phyloP scores from a whole-genome alignment of 192 early-diverging fungal species.

The Ramicandelaber brevisporus region DNA sequence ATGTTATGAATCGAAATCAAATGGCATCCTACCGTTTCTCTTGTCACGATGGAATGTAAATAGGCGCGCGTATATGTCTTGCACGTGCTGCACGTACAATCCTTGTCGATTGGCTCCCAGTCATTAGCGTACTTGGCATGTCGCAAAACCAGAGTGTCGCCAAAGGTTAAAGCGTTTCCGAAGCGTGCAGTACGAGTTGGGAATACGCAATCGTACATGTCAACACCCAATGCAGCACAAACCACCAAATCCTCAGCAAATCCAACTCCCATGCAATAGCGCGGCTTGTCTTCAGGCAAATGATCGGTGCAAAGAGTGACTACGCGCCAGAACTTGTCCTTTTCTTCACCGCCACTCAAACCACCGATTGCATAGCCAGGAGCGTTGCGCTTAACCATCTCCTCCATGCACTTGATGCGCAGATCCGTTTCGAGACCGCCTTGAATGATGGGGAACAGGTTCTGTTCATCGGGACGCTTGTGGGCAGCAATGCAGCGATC shows the following conservation, averaged over 20 bases:
- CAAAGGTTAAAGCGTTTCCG: constrained; percentile 54
- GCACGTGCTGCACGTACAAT: constrained; percentile 54
- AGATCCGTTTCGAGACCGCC: constrained; percentile 48
- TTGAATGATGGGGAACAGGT: constrained; percentile 74
- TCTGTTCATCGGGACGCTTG: constrained; percentile 37
- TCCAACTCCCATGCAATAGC: constrained; percentile 83
- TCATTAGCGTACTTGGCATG: constrained; percentile 32
- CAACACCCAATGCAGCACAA: constrained; percentile 62
- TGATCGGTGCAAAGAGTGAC: constrained; percentile 55
- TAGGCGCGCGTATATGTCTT: constrained; percentile 46
- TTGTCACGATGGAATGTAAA: constrained; percentile 33
- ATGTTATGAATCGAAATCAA: constrained; percentile 63
- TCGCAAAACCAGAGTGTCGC: constrained; percentile 36
- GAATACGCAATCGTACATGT: constrained; percentile 83
- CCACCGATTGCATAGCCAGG: constrained; percentile 75
- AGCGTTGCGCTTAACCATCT: constrained; percentile 52
- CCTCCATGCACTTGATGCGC: constrained; percentile 44
- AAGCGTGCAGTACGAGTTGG: constrained; percentile 75
- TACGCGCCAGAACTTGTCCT: constrained; percentile 66
- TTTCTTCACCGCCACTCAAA: constrained; percentile 63
- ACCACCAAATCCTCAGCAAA: constrained; percentile 67
- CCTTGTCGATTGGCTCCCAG: constrained; percentile 41
- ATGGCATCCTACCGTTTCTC: constrained; percentile 60
- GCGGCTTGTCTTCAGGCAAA: constrained; percentile 53
- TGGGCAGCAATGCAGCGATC: constrained; percentile 62